These are phyloP conservation scores for Helicostylum pulchrum DNA, from an alignment of 192 early-diverging fungal genomes.

Conservation along the genomic window DNA sequence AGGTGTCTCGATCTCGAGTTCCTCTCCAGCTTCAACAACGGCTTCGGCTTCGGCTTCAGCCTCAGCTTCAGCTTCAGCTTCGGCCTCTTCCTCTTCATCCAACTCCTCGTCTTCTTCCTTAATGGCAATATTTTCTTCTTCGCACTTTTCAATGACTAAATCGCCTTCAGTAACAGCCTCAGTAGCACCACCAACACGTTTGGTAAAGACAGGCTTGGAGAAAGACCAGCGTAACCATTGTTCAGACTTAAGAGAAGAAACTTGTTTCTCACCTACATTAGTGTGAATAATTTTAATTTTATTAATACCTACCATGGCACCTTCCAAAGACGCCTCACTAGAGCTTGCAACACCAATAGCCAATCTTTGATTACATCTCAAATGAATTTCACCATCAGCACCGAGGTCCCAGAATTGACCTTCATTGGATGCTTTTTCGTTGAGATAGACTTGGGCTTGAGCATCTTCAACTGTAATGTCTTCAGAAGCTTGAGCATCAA, in stretches of 20 bases:
- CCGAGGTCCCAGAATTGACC: slow-evolving; percentile 26
- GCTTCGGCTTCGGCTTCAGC: not conserved
- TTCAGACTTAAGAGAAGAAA: slow-evolving; percentile 12
- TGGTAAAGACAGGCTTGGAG: slow-evolving; percentile 19
- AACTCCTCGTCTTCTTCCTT: not conserved
- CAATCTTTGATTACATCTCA: slow-evolving; percentile 17
- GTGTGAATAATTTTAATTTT: slow-evolving; percentile 2
- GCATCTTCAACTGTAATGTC: slow-evolving; percentile 15
- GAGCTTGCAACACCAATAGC: slow-evolving; percentile 3
- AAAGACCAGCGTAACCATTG: slow-evolving; percentile 28
- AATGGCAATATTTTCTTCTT: not conserved
- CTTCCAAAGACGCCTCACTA: slow-evolving; percentile 2
- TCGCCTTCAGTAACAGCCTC: slow-evolving; percentile 11
- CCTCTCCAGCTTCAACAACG: not conserved
- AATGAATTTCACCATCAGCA: slow-evolving; percentile 29
- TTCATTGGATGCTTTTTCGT: slow-evolving; percentile 4
- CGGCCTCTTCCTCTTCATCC: slow-evolving; percentile 8
- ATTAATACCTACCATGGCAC: slow-evolving; percentile 25
- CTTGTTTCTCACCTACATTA: slow-evolving; percentile 13
- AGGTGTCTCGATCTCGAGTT: not conserved
- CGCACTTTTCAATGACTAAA: slow-evolving; percentile 3
- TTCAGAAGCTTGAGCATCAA: slow-evolving; percentile 12
- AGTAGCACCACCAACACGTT: not conserved
- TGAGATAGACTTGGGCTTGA: slow-evolving; percentile 13
- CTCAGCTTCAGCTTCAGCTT: slow-evolving; percentile 9